Evolutionary conservation across 177 flowering plant genomes (phyloP).

Genomic region (Tripterygium wilfordii): DNA sequence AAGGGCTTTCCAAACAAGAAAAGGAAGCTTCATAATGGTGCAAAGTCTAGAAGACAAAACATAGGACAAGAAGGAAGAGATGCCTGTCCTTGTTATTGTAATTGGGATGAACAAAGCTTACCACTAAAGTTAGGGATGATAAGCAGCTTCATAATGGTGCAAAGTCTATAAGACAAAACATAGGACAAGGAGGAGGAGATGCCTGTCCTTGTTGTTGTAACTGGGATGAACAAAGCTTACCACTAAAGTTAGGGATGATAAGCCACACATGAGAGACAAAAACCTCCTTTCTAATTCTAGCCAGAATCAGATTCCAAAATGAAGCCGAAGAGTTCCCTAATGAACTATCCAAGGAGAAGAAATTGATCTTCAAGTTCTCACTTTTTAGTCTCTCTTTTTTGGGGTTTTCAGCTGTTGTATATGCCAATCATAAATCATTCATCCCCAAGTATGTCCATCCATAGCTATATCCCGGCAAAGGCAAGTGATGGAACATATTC

Average conservation of each 20-base stretch:
- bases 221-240: background rate
- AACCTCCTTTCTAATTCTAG: background rate
- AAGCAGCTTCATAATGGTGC: slow-evolving; percentile 10
- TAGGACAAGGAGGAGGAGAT: slow-evolving; percentile 4
- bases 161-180: background rate
- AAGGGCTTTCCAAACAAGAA: slow-evolving; percentile 15
- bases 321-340: slow-evolving; percentile 2
- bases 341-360: background rate
- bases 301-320: slow-evolving; percentile 36
- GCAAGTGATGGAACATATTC: background rate
- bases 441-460: background rate
- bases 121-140: slow-evolving; percentile 11
- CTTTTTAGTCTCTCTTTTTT: background rate
- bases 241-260: slow-evolving; percentile 12
- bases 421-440: background rate
- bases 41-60: background rate
- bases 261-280: background rate
- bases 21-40: slow-evolving; percentile 12
- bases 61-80: slow-evolving; percentile 5
- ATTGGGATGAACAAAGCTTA: background rate
- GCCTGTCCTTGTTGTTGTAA: background rate
- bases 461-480: background rate
- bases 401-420: background rate
- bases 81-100: background rate
- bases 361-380: slow-evolving; percentile 10